Percentiles rank a stretch among this genome's conserved stretches.
These are phyloP conservation scores for Ilex aquifolium DNA, from an alignment of 257 asterid species.

Conservation along the genomic window DNA sequence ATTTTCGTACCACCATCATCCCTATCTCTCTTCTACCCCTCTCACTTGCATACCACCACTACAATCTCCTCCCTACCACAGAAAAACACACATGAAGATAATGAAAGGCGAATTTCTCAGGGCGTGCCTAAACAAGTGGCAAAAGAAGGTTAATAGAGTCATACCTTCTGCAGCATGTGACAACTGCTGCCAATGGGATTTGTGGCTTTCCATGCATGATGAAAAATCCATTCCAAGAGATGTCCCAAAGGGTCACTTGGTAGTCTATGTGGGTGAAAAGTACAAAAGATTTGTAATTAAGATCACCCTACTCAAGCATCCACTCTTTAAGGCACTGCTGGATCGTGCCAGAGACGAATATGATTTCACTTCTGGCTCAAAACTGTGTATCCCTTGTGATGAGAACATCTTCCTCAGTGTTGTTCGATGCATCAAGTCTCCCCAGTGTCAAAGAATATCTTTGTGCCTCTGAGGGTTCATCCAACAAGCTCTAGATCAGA, in stretches of 20 bases:
- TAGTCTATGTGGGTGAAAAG: slow-evolving; percentile 69
- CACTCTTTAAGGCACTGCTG: slow-evolving; percentile 69
- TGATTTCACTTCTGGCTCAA: slow-evolving; percentile 51
- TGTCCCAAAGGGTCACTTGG: slow-evolving; percentile 89
- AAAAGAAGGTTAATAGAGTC: slow-evolving; percentile 30
- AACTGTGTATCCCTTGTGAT: slow-evolving; percentile 80
- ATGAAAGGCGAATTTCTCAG: slow-evolving; percentile 34
- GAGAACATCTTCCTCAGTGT: slow-evolving; percentile 66
- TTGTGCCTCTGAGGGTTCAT: slow-evolving; percentile 37
- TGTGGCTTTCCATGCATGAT: slow-evolving; percentile 37
- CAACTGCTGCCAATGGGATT: slow-evolving; percentile 44
- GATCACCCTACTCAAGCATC: slow-evolving; percentile 58
- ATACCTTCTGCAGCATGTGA: slow-evolving; percentile 35
- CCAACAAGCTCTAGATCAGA: neutral
- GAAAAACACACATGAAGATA: slow-evolving; percentile 21
- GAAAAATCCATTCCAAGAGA: slow-evolving; percentile 56
- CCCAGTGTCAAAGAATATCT: slow-evolving; percentile 33
- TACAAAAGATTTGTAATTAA: slow-evolving; percentile 73
- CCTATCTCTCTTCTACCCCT: neutral
- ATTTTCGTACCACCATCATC: slow-evolving; percentile 31
- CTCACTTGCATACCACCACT: slow-evolving; percentile 5
- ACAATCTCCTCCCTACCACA: no score
- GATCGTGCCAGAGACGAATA: slow-evolving; percentile 77
- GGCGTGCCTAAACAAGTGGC: slow-evolving; percentile 47
- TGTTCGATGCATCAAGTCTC: slow-evolving; percentile 60